A percentile compares a stretch with the other conserved stretches of the same genome.
Conservation (phyloP, 116 monocot species). For the Trichopus zeylanicus region DNA sequence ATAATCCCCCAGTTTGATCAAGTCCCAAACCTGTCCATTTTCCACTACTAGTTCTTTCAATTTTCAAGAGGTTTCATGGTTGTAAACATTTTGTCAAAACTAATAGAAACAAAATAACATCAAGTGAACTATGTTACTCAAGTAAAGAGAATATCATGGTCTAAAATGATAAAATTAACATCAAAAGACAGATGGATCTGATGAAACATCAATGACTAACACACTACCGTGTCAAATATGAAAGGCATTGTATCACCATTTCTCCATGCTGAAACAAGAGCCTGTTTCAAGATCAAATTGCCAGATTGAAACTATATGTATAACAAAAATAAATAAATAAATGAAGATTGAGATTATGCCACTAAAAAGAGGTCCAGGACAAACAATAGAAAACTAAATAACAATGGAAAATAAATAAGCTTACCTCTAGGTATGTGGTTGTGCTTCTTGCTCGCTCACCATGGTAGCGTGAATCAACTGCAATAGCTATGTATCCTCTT, state of each 20-base stretch:
- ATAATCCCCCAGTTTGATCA: conserved; percentile 95
- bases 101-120: too few species aligned
- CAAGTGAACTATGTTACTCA: background rate
- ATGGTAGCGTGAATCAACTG: conserved; percentile 97
- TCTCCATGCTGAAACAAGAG: conserved; percentile 84
- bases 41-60: too few species aligned
- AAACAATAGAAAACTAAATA: too few species aligned
- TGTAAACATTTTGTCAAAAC: too few species aligned
- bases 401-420: background rate
- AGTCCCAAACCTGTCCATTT: conserved; percentile 87
- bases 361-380: background rate
- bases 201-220: background rate
- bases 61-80: too few species aligned
- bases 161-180: background rate
- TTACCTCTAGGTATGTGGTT: conserved; percentile 81
- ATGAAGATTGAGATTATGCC: background rate
- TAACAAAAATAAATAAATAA: background rate
- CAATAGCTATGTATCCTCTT: conserved; percentile 78
- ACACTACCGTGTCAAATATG: conserved; percentile 85
- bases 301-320: background rate
- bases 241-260: conserved; percentile 93
- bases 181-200: background rate
- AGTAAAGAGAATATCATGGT: background rate
- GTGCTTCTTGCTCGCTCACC: conserved; percentile 75
- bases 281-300: conserved; percentile 38